Base-by-base conservation (phyloP, 2,329 filamentous ascomycete genomes). In the Penicillium sumatraense region DNA sequence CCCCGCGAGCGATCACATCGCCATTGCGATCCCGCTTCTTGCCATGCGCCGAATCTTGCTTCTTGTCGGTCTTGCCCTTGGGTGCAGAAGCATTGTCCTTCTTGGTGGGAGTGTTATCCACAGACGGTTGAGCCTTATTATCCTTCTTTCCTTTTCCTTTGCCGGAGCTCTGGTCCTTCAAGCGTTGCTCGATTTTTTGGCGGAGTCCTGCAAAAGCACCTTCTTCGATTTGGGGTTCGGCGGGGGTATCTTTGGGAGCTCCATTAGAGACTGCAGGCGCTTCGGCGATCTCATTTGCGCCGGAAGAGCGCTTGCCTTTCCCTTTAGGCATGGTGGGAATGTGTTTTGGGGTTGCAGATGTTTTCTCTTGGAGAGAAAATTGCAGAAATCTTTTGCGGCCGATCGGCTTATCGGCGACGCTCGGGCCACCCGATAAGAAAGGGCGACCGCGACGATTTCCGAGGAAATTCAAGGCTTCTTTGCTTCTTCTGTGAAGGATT, bases 11-110 rank as follows among this genome's bases (percentile, higher is more conserved):
- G 53, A 80, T 80, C 53, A 78, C 69, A 41, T 77, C 73, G 16
- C 77, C 78, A 61, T 74, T 78, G 59, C 74, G 73, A 64, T 78
- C 79, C 50, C 78, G 71, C 60, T 80, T 80, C 63, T 77, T 78
- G 53, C 75, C 75, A 44, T 72, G 59, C n/a, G 62, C 59, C 42
- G 54, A 49, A 36, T 68, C 60, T 23, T 68, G 67, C 21, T 57
- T 66, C 44, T 67, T 66, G 50, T 60, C 55, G 46, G 57, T 40
- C 45, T 63, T 64, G 10, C 63, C 41, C 45, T 63, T 64, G 10
- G 64, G 20, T 21, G 56, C 18, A 18, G 31, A 35, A 33, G 58
- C 52, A 18, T 68, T 68, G n/a, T 56, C 54, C 48, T 71, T 74
- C 26, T 68, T 64, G 36, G 71, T 65, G 31, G 64, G 59, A 13